Base-by-base conservation (phyloP, 2,329 filamentous ascomycete genomes). In the Pseudogymnoascus sp. region DNA sequence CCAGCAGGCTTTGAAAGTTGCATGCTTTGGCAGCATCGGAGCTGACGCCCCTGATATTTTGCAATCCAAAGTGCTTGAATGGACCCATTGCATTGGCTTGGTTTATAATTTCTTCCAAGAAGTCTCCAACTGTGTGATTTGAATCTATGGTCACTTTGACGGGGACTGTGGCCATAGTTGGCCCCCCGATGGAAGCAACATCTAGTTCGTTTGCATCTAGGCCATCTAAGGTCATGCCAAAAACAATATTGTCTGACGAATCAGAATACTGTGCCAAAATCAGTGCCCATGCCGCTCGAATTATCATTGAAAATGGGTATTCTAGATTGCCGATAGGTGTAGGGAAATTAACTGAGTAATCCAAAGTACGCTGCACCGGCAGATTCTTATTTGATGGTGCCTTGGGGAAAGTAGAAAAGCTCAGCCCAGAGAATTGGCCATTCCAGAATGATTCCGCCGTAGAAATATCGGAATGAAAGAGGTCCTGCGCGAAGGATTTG, bases 31-130 rank as follows among this genome's bases (percentile, higher is more conserved):
- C 68, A 8, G 72, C 69, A 59, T 77, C 75, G 2, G 70, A 64
- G 66, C 75, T 76, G n/a, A 79, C 62, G 42, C 72, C 70, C 5
- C 77, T 75, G 59, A 78, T 77, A 48, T 75, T 70, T 62, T 78
- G 75, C 21, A 76, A 66, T 4, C 76, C 75, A 29, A 76, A 69
- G 64, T 84, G 80, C 63, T 83, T 76, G 66, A 82, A 76, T 2
- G 78, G 78, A 12, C 82, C 79, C 65, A 80, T 78, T 10, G 76
- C 70, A 0, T 78, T 74, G 0, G 76, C 77, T 39, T 77, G 72
- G 13, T 76, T 70, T 25, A 83, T 79, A 1, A 83, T 71, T 1
- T 68, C 67, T 27, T 77, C 69, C n/a, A 84, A 69, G 60, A 78
- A 81, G 27, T 78, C 69, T 0, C 66, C 64, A 6, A 77, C 70